Evolutionary conservation across 2,329 filamentous ascomycete species (phyloP), one percentile per base, ranked within the genome.

Genomic region (Beauveria pseudobassiana): DNA sequence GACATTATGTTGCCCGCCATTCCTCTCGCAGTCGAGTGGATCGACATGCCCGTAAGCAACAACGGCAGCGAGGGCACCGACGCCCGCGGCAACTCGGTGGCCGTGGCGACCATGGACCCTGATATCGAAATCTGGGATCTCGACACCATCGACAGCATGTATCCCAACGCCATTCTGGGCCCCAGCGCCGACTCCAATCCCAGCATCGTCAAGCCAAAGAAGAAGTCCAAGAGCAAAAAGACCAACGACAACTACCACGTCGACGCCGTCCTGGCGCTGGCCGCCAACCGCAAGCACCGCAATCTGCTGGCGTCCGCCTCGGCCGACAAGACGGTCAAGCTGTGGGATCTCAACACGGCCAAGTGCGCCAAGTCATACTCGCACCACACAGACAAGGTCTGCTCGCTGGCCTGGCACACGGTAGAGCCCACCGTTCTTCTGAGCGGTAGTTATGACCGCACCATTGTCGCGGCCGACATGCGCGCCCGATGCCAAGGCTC

Each of bases 101-200:
- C 95, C 5, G 86, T 99, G 43, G 95, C 93, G 62, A 98, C 95
- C 5, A 96, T 98, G 86, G 93, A 98, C 71, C 93, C 95, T 1
- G 95, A 99, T 71, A 99, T 99, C 68, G 95, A 99, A 78, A 87
- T 99, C 59, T 99, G 95, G 95, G 93, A 99, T 72, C 81, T 99
- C 59, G 95, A 99, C 73, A 89, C 92, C 8, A 87, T 99, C 58
- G 95, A 99, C 77, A 90, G 89, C 85, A 96, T 99, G 90, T 99
- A 97, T 72, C 95, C 95, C 24, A 96, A 96, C 72, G 93, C 93
- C 10, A 96, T 99, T 65, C 85, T 99, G 5, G 95, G 95, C 10
- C 89, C 93, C 71, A 86, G 84, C 61, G 80, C 79, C 43, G 81
- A 79, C 51, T 70, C 76, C 2, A 79, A 81, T 51, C 77, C 78